Conservation (phyloP, 305 asterid species). For the Fraxinus greggii region DNA sequence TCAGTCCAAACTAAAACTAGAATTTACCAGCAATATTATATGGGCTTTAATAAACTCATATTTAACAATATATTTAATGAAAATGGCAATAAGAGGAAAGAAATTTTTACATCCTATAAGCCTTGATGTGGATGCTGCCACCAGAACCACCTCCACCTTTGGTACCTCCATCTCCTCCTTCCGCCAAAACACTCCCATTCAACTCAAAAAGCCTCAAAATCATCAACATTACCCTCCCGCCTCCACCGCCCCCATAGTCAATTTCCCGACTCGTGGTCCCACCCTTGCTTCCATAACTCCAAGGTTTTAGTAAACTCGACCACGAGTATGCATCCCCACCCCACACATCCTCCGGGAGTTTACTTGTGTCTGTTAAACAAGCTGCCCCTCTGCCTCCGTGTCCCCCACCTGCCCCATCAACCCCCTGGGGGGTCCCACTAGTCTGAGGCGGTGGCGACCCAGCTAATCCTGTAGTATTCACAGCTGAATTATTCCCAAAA, state of each 20-base stretch:
- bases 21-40: not conserved
- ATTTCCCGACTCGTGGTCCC: constrained; percentile 79
- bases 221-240: constrained; percentile 73
- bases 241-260: constrained; percentile 98
- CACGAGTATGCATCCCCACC: constrained; percentile 97
- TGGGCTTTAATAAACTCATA: not conserved
- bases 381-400: constrained; percentile 98
- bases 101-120: constrained; percentile 67
- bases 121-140: constrained; percentile 84
- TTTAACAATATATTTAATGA: constrained; percentile 9
- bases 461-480: constrained; percentile 82
- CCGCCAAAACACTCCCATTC: constrained; percentile 83
- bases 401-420: constrained; percentile 98
- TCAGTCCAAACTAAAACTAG: constrained; percentile 17
- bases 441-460: constrained; percentile 90
- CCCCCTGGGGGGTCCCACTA: constrained; percentile 90
- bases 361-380: constrained; percentile 64
- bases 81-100: constrained; percentile 23
- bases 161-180: constrained; percentile 90
- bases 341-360: constrained; percentile 92
- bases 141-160: constrained; percentile 99
- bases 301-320: constrained; percentile 69
- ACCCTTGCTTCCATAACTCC: constrained; percentile 93
- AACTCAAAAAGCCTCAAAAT: constrained; percentile 59
- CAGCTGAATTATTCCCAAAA: constrained; percentile 65